Base-by-base conservation (phyloP, 1,284 basidiomycete genomes). In the Kwoniella shivajii region DNA sequence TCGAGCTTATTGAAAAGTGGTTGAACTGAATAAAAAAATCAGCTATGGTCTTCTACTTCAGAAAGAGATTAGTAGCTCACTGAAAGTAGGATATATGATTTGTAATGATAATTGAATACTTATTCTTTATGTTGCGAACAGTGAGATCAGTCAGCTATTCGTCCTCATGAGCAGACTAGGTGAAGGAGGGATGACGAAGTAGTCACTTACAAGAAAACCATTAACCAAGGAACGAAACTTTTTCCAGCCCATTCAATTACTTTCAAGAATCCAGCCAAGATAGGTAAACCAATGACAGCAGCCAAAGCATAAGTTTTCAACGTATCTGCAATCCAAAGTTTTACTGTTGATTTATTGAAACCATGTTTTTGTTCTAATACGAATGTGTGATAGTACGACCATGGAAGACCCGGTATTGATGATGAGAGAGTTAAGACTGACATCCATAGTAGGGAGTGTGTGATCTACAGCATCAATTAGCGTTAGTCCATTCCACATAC, bases 1-100 rank as follows among this genome's bases (percentile, higher is more conserved):
- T 92, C 92, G 33, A 97, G 85, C 77, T 92, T 97, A 84, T 98
- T 98, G 84, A 98, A 97, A 38, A 98, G 81, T 0, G 95, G 94
- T 70, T 95, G 92, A 65, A 98, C 72, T 74, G 60, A 14, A n/a
- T 45, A 6, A 18, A 16, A 24, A 38, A n/a, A 18, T 41, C 49
- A 56, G 48, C 33, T 36, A 27, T 18, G 3, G 33, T n/a, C n/a
- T 16, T 22, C 5, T 39, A 4, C 2, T 20, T 37, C 24, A 26
- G n/a, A 18, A 56, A 14, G 16, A 2, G 31, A 37, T 26, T 18
- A 18, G 10, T 9, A 2, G n/a, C 69, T 57, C 42, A 75, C 73
- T 96, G 72, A 96, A 82, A 20, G 87, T 89, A 4, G 92, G 92
- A 78, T 90, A 93, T 61, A 93, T 76, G 62, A 93, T 80, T 60